A percentile compares a stretch with the other conserved stretches of the same genome.
Evolutionary conservation across 208 protist genomes (phyloP).

Genomic region (Leishmania amazonensis): DNA sequence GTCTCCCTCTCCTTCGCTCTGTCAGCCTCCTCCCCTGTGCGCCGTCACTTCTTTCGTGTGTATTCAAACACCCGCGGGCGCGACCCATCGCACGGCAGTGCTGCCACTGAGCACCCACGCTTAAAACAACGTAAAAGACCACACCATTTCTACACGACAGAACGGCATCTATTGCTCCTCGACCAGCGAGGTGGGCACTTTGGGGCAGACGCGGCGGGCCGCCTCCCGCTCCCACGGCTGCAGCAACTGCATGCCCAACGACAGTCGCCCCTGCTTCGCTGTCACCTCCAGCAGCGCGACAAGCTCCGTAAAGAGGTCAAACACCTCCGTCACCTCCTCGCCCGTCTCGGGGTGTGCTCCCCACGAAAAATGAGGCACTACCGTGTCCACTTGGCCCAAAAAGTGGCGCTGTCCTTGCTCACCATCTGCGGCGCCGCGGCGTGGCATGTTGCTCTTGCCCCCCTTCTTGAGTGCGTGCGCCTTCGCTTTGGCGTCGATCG

Average conservation of each 20-base stretch:
- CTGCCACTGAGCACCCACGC: not conserved
- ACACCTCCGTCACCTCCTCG: constrained; percentile 46
- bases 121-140: not conserved
- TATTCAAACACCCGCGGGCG: not conserved
- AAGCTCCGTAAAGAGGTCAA: constrained; percentile 39
- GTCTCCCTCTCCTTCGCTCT: not conserved
- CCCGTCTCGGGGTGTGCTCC: constrained; percentile 29
- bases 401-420: not conserved
- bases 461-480: constrained; percentile 32
- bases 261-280: constrained; percentile 39
- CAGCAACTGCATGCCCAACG: constrained; percentile 58
- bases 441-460: constrained; percentile 30
- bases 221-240: constrained; percentile 65
- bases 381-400: not conserved
- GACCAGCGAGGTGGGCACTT: constrained; percentile 38
- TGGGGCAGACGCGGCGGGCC: constrained; percentile 19
- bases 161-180: constrained; percentile 1
- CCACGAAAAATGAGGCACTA: constrained; percentile 19
- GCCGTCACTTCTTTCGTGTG: not conserved
- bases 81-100: not conserved
- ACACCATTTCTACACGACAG: not conserved
- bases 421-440: not conserved
- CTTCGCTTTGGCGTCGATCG: constrained; percentile 28
- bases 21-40: not conserved
- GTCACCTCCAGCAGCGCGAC: constrained; percentile 50